These are phyloP conservation scores for Kwoniella sp. DNA, from an alignment of 768 basidiomycete species.

Conservation along the genomic window DNA sequence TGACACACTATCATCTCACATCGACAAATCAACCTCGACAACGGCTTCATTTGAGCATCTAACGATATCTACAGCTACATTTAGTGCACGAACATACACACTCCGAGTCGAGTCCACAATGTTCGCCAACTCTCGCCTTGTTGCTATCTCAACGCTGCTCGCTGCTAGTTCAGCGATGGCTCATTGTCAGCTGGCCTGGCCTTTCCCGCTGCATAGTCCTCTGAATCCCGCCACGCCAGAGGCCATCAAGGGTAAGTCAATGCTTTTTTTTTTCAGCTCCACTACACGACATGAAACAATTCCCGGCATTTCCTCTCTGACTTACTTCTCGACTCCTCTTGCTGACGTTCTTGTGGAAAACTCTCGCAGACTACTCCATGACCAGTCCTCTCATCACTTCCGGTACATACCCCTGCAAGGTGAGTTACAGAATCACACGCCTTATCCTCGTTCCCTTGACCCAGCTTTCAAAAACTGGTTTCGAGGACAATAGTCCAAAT, in stretches of 20 bases:
- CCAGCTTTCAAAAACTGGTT: not conserved
- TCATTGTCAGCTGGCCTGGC: slow-evolving; percentile 38
- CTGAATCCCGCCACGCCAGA: slow-evolving; percentile 27
- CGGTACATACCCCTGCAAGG: slow-evolving; percentile 57
- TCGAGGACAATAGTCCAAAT: not conserved
- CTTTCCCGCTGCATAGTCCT: slow-evolving; percentile 31
- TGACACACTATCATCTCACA: not conserved
- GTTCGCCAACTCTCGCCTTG: slow-evolving; percentile 1
- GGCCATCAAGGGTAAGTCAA: slow-evolving; percentile 32
- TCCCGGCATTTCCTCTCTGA: too few species aligned
- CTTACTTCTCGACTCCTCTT: too few species aligned
- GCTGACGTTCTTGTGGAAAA: slow-evolving; percentile 7
- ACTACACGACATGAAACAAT: too few species aligned
- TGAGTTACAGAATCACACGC: slow-evolving; percentile 16
- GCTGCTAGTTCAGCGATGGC: slow-evolving; percentile 28
- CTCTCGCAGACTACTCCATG: slow-evolving; percentile 53
- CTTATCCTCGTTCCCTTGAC: not conserved
- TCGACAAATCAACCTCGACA: slow-evolving; percentile 1
- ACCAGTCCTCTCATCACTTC: slow-evolving; percentile 51
- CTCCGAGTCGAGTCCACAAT: not conserved
- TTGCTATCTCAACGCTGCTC: slow-evolving; percentile 15
- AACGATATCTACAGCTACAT: too few species aligned
- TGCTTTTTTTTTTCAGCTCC: too few species aligned
- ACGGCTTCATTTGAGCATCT: too few species aligned
- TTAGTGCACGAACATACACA: too few species aligned